Percentiles rank a stretch among this genome's conserved stretches.
phyloP scores from a whole-genome alignment of 768 basidiomycete genomes.

The Lentinula detonsa region DNA sequence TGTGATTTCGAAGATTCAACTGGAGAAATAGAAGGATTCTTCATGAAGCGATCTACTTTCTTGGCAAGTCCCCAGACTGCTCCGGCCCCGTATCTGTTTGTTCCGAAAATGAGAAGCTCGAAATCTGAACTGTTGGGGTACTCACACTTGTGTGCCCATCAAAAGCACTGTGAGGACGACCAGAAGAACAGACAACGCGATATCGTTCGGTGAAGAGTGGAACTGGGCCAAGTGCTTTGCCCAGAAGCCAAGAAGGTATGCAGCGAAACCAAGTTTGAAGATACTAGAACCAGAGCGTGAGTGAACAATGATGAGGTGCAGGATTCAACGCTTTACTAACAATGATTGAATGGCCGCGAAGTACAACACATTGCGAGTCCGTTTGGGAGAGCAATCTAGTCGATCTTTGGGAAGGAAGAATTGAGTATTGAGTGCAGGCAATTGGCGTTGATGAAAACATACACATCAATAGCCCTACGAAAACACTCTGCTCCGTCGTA shows the following conservation, averaged over 20 bases:
- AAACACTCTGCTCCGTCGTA: conserved; percentile 2
- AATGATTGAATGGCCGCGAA: neutral
- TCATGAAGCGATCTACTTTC: neutral
- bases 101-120: neutral
- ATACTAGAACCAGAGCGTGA: neutral
- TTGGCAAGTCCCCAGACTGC: neutral
- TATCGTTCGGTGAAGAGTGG: neutral
- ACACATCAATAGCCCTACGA: conserved; percentile 1
- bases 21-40: neutral
- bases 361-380: neutral
- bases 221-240: neutral
- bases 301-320: neutral
- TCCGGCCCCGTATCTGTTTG: neutral
- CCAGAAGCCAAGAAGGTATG: conserved; percentile 1
- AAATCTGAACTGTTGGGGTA: neutral
- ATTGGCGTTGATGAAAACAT: neutral
- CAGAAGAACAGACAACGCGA: neutral
- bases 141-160: neutral
- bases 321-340: neutral
- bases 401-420: neutral
- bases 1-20: neutral
- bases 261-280: neutral
- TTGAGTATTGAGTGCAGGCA: neutral
- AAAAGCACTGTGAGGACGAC: neutral
- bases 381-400: neutral